phyloP scores from a whole-genome alignment of 1,284 basidiomycete genomes.

The Boletus semigastroideus region DNA sequence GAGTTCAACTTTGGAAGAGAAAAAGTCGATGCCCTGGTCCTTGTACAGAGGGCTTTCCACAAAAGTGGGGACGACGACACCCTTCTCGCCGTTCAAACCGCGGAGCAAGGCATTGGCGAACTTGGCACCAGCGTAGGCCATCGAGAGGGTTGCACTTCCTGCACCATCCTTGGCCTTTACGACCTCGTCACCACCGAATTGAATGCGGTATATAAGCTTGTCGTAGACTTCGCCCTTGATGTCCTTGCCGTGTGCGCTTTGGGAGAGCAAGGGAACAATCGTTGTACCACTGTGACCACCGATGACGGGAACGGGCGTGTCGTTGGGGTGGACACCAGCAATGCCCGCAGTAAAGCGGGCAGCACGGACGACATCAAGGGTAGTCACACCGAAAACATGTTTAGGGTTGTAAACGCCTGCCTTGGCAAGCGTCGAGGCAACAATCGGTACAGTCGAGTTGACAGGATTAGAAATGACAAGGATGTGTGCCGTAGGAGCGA shows the following conservation, averaged over 20 bases:
- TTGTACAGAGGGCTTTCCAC: constrained; percentile 85
- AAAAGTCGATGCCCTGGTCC: constrained; percentile 84
- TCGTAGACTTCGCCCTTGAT: constrained; percentile 61
- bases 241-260: constrained; percentile 63
- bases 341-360: constrained; percentile 87
- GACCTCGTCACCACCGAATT: constrained; percentile 92
- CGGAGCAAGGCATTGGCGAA: constrained; percentile 84
- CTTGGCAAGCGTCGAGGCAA: constrained; percentile 90
- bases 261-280: constrained; percentile 93
- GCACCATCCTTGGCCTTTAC: constrained; percentile 89
- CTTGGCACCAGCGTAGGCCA: constrained; percentile 93
- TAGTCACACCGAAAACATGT: constrained; percentile 86
- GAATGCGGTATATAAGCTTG: constrained; percentile 81
- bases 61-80: constrained; percentile 82
- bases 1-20: constrained; percentile 89
- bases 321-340: constrained; percentile 63
- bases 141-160: constrained; percentile 87
- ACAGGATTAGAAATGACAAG: constrained; percentile 97
- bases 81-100: constrained; percentile 85
- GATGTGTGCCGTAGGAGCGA: constrained; percentile 88
- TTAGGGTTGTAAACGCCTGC: constrained; percentile 90
- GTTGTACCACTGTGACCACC: constrained; percentile 97
- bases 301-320: constrained; percentile 82
- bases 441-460: constrained; percentile 96
- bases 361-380: constrained; percentile 95